Evolutionary conservation across 148 eudicot genomes (phyloP).

Genomic region (Rhododendron simsii): DNA sequence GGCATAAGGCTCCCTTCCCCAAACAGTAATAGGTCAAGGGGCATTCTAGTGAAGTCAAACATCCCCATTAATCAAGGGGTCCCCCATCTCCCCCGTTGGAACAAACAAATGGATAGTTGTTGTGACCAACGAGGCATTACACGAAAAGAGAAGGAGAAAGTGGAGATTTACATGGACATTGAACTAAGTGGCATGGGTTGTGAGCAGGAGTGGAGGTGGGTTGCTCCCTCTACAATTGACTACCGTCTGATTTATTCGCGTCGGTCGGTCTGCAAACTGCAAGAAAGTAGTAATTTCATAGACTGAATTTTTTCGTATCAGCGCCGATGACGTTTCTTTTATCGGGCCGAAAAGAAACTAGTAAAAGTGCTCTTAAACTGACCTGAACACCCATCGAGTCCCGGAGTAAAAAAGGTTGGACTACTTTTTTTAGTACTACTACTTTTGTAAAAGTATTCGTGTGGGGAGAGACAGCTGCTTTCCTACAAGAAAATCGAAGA

Average conservation of each 20-base stretch:
- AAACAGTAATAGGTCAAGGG: neutral
- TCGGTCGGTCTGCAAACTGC: no score
- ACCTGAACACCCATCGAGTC: no score
- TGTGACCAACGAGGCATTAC: neutral
- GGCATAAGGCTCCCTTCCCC: neutral
- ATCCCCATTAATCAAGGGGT: neutral
- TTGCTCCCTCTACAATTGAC: no score
- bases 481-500: neutral
- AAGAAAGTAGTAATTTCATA: no score
- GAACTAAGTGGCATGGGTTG: neutral
- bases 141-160: neutral
- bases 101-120: neutral
- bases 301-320: no score
- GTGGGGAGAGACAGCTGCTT: neutral
- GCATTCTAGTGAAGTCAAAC: neutral
- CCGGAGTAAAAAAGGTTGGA: no score
- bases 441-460: neutral
- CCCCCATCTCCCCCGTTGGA: neutral
- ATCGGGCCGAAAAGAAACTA: no score
- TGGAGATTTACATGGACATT: neutral
- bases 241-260: no score
- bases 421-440: no score
- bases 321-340: no score
- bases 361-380: no score
- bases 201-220: neutral